A percentile compares a stretch with the other conserved stretches of the same genome.
Conservation (phyloP, 1,284 basidiomycete genomes). For the Sanguinoderma infundibulare region DNA sequence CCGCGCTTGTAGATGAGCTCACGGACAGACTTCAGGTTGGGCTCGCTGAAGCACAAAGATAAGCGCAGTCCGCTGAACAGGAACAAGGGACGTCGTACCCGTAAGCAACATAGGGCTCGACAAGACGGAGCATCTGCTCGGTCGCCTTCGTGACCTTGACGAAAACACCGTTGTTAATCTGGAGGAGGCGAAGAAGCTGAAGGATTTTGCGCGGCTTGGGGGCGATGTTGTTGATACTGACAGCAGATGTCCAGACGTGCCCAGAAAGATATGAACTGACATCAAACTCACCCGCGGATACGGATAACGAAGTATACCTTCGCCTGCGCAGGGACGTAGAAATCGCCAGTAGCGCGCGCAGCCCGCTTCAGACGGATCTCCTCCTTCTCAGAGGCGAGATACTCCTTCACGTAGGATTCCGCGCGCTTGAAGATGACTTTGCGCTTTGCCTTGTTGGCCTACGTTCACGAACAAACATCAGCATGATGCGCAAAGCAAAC, state of each 20-base stretch:
- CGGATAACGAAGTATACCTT: conserved; percentile 99
- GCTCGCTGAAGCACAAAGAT: conserved; percentile 61
- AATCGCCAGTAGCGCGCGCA: conserved; percentile 93
- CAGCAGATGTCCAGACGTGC: not conserved
- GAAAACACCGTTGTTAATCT: conserved; percentile 99
- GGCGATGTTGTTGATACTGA: conserved; percentile 98
- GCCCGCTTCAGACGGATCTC: conserved; percentile 95
- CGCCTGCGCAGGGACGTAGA: conserved; percentile 95
- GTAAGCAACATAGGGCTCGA: conserved; percentile 97
- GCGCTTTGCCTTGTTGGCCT: conserved; percentile 92
- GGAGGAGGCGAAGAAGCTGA: conserved; percentile 96
- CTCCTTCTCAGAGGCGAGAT: conserved; percentile 91
- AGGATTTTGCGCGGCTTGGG: conserved; percentile 99
- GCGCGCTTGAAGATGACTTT: conserved; percentile 99
- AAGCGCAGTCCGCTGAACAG: not conserved
- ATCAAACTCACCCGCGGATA: conserved; percentile 82
- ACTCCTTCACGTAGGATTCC: conserved; percentile 98
- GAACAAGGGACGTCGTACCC: conserved; percentile 60
- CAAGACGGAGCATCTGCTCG: conserved; percentile 96
- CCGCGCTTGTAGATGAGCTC: conserved; percentile 99
- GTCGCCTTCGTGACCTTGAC: conserved; percentile 97
- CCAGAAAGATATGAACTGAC: not conserved
- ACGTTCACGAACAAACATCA: conserved; percentile 34
- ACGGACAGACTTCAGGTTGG: conserved; percentile 95
- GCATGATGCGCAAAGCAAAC: conserved; percentile 3